Evolutionary conservation across 495 filamentous ascomycete genomes (phyloP).

Genomic region (Neurospora sp.): DNA sequence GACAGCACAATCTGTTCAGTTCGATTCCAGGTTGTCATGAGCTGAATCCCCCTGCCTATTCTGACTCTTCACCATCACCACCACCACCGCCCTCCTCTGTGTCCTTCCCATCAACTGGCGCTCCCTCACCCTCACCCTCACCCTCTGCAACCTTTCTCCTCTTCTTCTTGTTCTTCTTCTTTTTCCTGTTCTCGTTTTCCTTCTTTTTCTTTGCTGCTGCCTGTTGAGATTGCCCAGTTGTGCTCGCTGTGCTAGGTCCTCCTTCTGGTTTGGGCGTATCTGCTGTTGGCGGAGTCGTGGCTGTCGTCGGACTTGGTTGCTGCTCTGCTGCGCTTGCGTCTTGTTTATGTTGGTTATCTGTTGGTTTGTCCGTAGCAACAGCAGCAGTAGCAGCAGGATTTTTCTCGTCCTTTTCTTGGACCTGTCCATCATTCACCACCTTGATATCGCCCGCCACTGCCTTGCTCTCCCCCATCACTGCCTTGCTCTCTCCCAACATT

Average conservation of each 20-base stretch:
- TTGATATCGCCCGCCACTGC: not conserved
- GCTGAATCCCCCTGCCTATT: not conserved
- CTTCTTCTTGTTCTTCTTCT: slow-evolving; percentile 11
- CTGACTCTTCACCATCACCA: not conserved
- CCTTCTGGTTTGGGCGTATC: not conserved
- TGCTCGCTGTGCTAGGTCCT: not conserved
- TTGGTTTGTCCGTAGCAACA: not conserved
- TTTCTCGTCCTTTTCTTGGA: not conserved
- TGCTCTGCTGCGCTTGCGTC: not conserved
- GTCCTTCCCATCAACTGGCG: not conserved
- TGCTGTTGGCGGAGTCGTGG: slow-evolving; percentile 9
- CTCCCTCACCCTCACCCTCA: not conserved
- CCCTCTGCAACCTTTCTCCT: not conserved
- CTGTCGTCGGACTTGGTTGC: slow-evolving; percentile 5
- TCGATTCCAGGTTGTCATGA: not conserved
- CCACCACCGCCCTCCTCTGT: not conserved
- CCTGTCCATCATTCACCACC: not conserved
- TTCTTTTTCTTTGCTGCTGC: slow-evolving; percentile 46
- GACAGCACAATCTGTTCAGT: not conserved
- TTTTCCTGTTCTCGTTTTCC: slow-evolving; percentile 36
- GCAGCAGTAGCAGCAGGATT: not conserved
- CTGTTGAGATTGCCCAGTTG: not conserved
- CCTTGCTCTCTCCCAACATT: not conserved
- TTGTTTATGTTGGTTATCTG: not conserved
- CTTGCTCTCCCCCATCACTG: not conserved